Conservation (phyloP, 2,329 filamentous ascomycete genomes). For the Xylaria sp. region DNA sequence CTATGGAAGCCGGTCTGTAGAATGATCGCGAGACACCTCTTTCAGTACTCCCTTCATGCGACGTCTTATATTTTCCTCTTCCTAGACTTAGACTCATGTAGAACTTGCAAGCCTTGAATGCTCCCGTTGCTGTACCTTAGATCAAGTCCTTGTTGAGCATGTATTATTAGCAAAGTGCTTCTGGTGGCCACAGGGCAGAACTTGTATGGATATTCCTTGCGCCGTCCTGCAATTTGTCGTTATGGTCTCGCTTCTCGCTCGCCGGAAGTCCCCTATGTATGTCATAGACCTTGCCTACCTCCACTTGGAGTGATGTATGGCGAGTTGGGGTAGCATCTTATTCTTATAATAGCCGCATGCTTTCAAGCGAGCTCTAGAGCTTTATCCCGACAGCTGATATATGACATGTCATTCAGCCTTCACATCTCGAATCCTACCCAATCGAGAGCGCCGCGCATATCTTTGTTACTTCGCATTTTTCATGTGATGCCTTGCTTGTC, state of each 20-base stretch:
- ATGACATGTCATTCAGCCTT: not conserved
- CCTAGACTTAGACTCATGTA: not conserved
- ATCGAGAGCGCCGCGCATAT: not conserved
- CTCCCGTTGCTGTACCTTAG: too few species aligned
- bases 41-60: not conserved
- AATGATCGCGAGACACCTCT: not conserved
- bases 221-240: not conserved
- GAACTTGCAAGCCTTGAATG: not conserved
- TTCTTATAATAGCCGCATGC: not conserved
- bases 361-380: not conserved
- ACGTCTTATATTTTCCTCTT: not conserved
- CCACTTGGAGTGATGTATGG: not conserved
- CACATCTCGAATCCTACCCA: not conserved
- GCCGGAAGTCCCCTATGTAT: not conserved
- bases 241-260: not conserved
- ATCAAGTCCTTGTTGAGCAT: too few species aligned
- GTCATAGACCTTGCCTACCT: not conserved
- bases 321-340: not conserved
- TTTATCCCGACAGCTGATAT: not conserved
- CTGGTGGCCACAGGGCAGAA: too few species aligned
- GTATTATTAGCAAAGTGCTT: too few species aligned
- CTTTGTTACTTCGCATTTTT: not conserved
- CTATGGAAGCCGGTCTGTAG: slow-evolving; percentile 31
- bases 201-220: not conserved
- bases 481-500: not conserved